Evolutionary conservation across 805 yeast genomes (phyloP).

Genomic region (Wickerhamiella qilinensis): DNA sequence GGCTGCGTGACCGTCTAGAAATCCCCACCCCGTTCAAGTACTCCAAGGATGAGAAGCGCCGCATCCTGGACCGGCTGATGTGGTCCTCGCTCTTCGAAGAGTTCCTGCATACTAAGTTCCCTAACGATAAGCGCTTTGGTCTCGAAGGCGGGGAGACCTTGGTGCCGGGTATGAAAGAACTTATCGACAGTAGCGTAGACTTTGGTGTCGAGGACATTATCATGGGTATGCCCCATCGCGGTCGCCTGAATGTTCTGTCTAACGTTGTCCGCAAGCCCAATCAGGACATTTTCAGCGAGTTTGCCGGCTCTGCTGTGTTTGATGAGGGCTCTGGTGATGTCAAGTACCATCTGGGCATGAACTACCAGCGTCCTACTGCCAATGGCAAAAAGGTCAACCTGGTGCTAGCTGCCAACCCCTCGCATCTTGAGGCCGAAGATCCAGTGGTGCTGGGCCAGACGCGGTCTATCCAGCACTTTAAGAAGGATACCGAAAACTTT

Average conservation of each 20-base stretch:
- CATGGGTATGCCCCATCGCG: slow-evolving; percentile 99
- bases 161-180: slow-evolving; percentile 91
- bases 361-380: slow-evolving; percentile 96
- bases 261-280: slow-evolving; percentile 98
- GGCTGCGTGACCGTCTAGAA: slow-evolving; percentile 95
- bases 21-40: slow-evolving; percentile 76
- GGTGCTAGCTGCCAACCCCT: slow-evolving; percentile 95
- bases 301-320: slow-evolving; percentile 73
- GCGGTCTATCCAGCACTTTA: slow-evolving; percentile 85
- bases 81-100: slow-evolving; percentile 94
- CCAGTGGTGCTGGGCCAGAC: slow-evolving; percentile 98
- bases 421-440: slow-evolving; percentile 98
- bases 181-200: slow-evolving; percentile 77
- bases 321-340: slow-evolving; percentile 99
- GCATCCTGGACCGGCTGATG: slow-evolving; percentile 86
- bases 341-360: slow-evolving; percentile 98
- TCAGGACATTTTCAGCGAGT: slow-evolving; percentile 93
- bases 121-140: slow-evolving; percentile 97
- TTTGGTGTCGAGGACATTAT: slow-evolving; percentile 89
- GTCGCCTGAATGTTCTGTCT: slow-evolving; percentile 92
- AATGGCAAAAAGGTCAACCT: slow-evolving; percentile 92
- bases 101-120: slow-evolving; percentile 87
- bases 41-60: slow-evolving; percentile 80
- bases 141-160: slow-evolving; percentile 96
- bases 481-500: slow-evolving; percentile 59